Base-by-base conservation (phyloP, 2,329 filamentous ascomycete genomes). In the Aspergillus intermedius region DNA sequence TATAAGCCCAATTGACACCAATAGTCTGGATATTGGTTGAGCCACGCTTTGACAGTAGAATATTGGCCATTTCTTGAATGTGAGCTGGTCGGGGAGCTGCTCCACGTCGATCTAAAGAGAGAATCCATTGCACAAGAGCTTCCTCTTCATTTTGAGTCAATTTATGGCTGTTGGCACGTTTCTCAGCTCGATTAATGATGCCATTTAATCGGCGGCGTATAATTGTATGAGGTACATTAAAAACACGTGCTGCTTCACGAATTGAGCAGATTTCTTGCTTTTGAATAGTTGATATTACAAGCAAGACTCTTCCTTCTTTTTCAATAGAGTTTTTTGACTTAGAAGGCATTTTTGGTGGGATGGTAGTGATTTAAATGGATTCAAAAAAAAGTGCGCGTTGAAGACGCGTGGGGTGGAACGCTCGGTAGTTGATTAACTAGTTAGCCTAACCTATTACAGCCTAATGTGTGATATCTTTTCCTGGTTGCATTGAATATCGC, bases 31-130 rank as follows among this genome's bases (percentile, higher is more conserved):
- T 23, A 37, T 23, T 39, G 10, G 23, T 12, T 12, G 22, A 21
- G 2, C 22, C 49, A 6, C 41, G 45, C 34, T 47, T 19, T 12
- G 45, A 15, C 3, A 50, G 32, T n/a, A 50, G 19, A 40, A 42
- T 40, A 50, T 50, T 47, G 41, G 49, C 45, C 45, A 50, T 50
- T 23, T 44, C 44, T 40, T 41, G 32, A 15, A 46, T 35, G 28
- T 39, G 22, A 40, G 44, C 37, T 15, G 44, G 44, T 28, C 44
- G 44, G 44, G 44, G 44, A 19, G 44, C 34, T 46, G 44, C 32
- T 46, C 44, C 35, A 41, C 21, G 35, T 40, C 19, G 32, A 40
- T 46, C 21, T n/a, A 46, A 10, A 22, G 21, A 42, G 21, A 42
- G 40, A 42, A 25, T 42, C 40, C 40, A 42, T 23, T 42, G 15